A percentile compares a stretch with the other conserved stretches of the same genome.
phyloP scores from a whole-genome alignment of 805 yeast genomes.

The Yamadazyma nakazawae region DNA sequence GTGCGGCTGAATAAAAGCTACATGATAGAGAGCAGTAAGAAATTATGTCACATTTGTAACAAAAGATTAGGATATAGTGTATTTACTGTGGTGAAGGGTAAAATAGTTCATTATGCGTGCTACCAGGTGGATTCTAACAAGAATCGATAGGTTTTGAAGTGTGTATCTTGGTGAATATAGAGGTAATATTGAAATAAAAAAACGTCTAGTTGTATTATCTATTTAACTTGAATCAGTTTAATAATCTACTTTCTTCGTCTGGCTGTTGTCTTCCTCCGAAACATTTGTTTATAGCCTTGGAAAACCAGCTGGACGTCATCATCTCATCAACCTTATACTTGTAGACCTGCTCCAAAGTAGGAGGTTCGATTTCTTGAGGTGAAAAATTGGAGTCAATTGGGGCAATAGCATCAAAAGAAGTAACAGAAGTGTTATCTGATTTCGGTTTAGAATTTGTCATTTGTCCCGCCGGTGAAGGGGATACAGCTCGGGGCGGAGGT shows the following conservation, averaged over 20 bases:
- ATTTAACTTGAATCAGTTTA: background rate
- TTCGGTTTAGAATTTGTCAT: slow-evolving; percentile 17
- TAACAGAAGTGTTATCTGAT: slow-evolving; percentile 20
- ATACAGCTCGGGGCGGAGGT: slow-evolving; percentile 15
- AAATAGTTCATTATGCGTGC: slow-evolving; percentile 60
- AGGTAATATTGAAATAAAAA: background rate
- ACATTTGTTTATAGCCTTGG: background rate
- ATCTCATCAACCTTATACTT: slow-evolving; percentile 22
- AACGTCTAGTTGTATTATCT: background rate
- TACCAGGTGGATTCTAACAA: slow-evolving; percentile 1
- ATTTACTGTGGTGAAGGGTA: slow-evolving; percentile 44
- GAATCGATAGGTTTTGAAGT: background rate
- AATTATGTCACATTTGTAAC: slow-evolving; percentile 57
- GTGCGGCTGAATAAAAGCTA: slow-evolving; percentile 33
- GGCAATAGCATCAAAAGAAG: slow-evolving; percentile 17
- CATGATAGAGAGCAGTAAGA: slow-evolving; percentile 35
- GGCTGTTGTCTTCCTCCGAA: background rate
- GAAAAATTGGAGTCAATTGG: slow-evolving; percentile 19
- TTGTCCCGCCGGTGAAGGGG: slow-evolving; percentile 2
- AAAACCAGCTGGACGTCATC: slow-evolving; percentile 10
- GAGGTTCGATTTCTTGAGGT: slow-evolving; percentile 37
- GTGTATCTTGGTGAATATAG: no score
- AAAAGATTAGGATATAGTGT: slow-evolving; percentile 55
- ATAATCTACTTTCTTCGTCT: slow-evolving; percentile 5
- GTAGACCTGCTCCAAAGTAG: slow-evolving; percentile 25